phyloP scores from a whole-genome alignment of 1,284 basidiomycete genomes.

The Amylostereum chailletii region DNA sequence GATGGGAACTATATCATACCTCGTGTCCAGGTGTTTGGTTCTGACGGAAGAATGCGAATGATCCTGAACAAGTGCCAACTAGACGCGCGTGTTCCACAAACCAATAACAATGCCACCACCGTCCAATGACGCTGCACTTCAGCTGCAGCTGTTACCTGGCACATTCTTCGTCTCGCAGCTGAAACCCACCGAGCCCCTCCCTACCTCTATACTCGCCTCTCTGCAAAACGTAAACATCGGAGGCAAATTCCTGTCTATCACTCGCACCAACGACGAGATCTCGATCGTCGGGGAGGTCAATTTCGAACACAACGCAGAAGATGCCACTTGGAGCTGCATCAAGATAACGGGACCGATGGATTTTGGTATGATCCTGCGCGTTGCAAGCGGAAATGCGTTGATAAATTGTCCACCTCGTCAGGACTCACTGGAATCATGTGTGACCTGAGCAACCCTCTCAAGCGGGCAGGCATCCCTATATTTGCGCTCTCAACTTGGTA shows the following conservation, averaged over 20 bases:
- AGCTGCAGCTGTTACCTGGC: slow-evolving; percentile 42
- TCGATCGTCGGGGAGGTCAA: slow-evolving; percentile 43
- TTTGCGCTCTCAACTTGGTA: slow-evolving; percentile 69
- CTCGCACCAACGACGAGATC: slow-evolving; percentile 50
- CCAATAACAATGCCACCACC: not conserved
- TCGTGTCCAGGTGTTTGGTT: too few species aligned
- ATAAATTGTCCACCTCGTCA: slow-evolving; percentile 15
- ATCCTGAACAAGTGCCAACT: too few species aligned
- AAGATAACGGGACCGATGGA: slow-evolving; percentile 61
- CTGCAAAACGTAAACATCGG: not conserved
- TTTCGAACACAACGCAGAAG: slow-evolving; percentile 11
- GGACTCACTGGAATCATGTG: slow-evolving; percentile 53
- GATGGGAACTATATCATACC: too few species aligned
- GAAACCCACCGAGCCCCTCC: slow-evolving; percentile 19
- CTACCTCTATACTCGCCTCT: slow-evolving; percentile 11
- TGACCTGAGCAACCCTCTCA: slow-evolving; percentile 48
- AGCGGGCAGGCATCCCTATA: slow-evolving; percentile 43
- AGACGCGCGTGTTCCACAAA: too few species aligned
- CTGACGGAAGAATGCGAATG: too few species aligned
- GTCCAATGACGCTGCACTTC: slow-evolving; percentile 26
- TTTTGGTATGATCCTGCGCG: slow-evolving; percentile 35
- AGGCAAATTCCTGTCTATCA: slow-evolving; percentile 44
- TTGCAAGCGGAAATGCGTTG: not conserved
- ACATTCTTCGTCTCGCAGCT: slow-evolving; percentile 54
- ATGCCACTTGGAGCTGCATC: slow-evolving; percentile 47